Conservation (phyloP, 2,329 filamentous ascomycete species). For the Talaromyces amestolkiae region DNA sequence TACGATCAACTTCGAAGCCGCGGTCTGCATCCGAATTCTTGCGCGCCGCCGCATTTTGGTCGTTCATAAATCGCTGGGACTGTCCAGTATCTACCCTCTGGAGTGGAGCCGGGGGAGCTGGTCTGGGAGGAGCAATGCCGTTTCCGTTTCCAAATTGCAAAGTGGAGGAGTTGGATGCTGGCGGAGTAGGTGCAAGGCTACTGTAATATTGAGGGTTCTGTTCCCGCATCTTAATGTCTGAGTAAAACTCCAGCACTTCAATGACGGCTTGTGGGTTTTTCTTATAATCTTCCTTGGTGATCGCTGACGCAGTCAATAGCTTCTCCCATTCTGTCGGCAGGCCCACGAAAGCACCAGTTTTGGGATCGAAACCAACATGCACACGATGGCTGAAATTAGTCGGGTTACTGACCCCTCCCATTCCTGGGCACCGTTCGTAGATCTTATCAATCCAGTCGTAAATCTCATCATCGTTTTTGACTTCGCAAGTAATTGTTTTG, state of each 20-base stretch:
- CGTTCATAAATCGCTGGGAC: conserved; percentile 31
- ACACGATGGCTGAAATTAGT: conserved; percentile 98
- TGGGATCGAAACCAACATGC: conserved; percentile 94
- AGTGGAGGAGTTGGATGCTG: conserved; percentile 44
- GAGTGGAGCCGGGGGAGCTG: conserved; percentile 55
- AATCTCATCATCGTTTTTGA: conserved; percentile 92
- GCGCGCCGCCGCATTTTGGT: conserved; percentile 35
- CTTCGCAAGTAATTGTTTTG: conserved; percentile 83
- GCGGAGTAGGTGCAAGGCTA: conserved; percentile 63
- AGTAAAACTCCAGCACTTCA: conserved; percentile 68
- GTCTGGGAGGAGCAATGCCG: conserved; percentile 67
- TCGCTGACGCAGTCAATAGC: conserved; percentile 89
- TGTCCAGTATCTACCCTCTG: conserved; percentile 47
- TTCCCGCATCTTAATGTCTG: conserved; percentile 64
- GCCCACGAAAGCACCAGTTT: conserved; percentile 91
- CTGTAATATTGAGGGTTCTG: conserved; percentile 61
- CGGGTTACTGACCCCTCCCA: conserved; percentile 97
- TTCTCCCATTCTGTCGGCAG: conserved; percentile 96
- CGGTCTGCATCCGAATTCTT: conserved; percentile 60
- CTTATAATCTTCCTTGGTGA: conserved; percentile 98
- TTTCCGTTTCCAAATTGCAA: conserved; percentile 53
- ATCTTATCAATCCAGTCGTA: conserved; percentile 99
- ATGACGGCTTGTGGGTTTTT: conserved; percentile 82
- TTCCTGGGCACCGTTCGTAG: conserved; percentile 91
- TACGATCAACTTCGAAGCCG: conserved; percentile 44